phyloP scores from a whole-genome alignment of 495 filamentous ascomycete genomes.

The Penicillium daleae region DNA sequence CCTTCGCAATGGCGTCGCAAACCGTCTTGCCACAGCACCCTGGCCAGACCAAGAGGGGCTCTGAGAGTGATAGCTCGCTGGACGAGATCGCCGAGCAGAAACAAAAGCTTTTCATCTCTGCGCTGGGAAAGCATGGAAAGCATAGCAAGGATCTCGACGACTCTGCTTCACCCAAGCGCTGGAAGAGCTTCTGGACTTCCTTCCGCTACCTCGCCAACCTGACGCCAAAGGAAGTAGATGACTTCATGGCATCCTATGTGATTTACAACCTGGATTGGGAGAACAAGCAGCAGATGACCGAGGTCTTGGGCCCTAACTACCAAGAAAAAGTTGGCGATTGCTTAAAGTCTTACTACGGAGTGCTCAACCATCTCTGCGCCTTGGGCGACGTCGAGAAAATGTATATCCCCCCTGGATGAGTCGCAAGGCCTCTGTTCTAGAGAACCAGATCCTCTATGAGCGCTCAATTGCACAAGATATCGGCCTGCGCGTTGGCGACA shows the following conservation, averaged over 20 bases:
- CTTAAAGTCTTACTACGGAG: slow-evolving; percentile 63
- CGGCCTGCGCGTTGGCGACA: slow-evolving; percentile 52
- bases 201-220: slow-evolving; percentile 61
- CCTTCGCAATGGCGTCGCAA: slow-evolving; percentile 25
- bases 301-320: slow-evolving; percentile 60
- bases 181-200: slow-evolving; percentile 57
- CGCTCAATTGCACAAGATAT: slow-evolving; percentile 58
- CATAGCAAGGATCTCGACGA: slow-evolving; percentile 41
- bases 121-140: slow-evolving; percentile 25
- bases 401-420: slow-evolving; percentile 70
- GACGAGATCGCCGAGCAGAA: slow-evolving; percentile 46
- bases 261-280: slow-evolving; percentile 70
- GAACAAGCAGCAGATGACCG: slow-evolving; percentile 60
- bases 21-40: slow-evolving; percentile 30
- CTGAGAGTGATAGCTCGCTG: slow-evolving; percentile 45
- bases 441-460: slow-evolving; percentile 63
- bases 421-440: slow-evolving; percentile 53
- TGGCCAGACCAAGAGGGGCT: slow-evolving; percentile 37
- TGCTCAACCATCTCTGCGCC: slow-evolving; percentile 67
- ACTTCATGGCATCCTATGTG: slow-evolving; percentile 69
- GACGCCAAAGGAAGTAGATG: slow-evolving; percentile 61
- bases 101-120: slow-evolving; percentile 33
- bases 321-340: slow-evolving; percentile 62
- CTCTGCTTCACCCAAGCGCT: slow-evolving; percentile 56
- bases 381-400: slow-evolving; percentile 71